Evolutionary conservation across 768 basidiomycete species (phyloP).

Genomic region (Phylloporus sp.): DNA sequence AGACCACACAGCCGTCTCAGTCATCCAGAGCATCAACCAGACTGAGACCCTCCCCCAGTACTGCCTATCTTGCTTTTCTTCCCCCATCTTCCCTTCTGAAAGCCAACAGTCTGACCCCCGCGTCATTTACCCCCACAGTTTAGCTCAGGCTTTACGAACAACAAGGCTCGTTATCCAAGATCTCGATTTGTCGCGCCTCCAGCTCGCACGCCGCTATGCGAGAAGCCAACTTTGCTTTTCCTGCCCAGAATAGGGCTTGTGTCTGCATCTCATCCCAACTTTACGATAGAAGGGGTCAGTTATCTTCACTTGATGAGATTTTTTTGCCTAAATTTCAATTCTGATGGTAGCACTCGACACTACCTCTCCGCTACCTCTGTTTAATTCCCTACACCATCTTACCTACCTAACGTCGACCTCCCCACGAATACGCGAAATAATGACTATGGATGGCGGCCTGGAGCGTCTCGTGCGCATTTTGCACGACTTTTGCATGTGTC

Average conservation of each 20-base stretch:
- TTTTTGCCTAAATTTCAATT: conserved; percentile 5
- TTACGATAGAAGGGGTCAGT: conserved; percentile 89
- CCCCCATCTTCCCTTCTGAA: conserved; percentile 3
- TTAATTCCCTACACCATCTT: conserved; percentile 95
- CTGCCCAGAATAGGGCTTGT: conserved; percentile 90
- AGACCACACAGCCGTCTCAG: conserved; percentile 27
- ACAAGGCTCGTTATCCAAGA: conserved; percentile 8
- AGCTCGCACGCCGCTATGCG: conserved; percentile 56
- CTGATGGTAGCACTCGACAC: conserved; percentile 45
- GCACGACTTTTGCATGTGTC: conserved; percentile 81
- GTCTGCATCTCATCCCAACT: conserved; percentile 93
- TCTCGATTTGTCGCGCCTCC: conserved; percentile 16
- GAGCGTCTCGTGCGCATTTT: conserved; percentile 92
- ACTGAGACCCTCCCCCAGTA: conserved; percentile 5
- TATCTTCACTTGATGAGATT: not conserved
- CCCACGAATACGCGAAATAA: conserved; percentile 95
- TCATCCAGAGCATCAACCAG: conserved; percentile 32
- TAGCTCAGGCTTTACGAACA: not conserved
- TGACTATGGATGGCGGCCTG: conserved; percentile 96
- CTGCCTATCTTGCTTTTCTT: conserved; percentile 6
- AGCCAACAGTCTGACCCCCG: not conserved
- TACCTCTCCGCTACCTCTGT: conserved; percentile 59
- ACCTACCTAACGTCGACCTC: conserved; percentile 97
- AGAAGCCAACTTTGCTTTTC: conserved; percentile 93
- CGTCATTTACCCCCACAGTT: not conserved